Conservation (phyloP, 441 rosid species). For the Populus hybrid region DNA sequence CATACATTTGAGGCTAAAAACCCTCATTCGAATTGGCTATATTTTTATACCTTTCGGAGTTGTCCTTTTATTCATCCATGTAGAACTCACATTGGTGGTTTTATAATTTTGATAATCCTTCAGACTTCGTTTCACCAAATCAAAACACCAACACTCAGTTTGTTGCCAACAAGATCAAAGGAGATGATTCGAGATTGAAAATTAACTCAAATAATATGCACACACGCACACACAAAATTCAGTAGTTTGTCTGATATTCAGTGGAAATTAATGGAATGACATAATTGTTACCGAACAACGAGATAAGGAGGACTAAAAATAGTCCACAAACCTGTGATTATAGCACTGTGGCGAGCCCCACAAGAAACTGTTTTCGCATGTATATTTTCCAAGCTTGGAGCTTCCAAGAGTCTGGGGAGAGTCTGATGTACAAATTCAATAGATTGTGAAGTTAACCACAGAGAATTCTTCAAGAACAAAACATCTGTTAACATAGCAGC, state of each 20-base stretch:
- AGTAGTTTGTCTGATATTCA: not conserved
- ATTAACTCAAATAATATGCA: not conserved
- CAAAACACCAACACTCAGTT: not conserved
- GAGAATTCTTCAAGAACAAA: not conserved
- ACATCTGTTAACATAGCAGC: not conserved
- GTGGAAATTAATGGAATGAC: not conserved
- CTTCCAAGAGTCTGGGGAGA: conserved; percentile 82
- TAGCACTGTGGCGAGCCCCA: conserved; percentile 94
- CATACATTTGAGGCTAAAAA: not conserved
- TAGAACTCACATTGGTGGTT: not conserved
- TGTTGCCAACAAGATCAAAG: not conserved
- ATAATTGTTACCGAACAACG: not conserved
- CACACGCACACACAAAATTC: not conserved
- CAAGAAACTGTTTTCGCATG: conserved; percentile 65
- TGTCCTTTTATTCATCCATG: not conserved
- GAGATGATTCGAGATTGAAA: not conserved
- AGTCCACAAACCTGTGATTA: conserved; percentile 52
- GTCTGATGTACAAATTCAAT: conserved; percentile 53
- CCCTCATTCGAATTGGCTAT: not conserved
- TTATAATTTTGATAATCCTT: not conserved
- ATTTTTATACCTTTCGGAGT: not conserved
- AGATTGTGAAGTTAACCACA: conserved; percentile 22
- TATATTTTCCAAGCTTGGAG: conserved; percentile 67
- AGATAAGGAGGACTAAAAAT: not conserved
- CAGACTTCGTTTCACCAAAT: not conserved